Base-by-base conservation (phyloP, 352 stramenopile species). In the Aphanomyces invadans region DNA sequence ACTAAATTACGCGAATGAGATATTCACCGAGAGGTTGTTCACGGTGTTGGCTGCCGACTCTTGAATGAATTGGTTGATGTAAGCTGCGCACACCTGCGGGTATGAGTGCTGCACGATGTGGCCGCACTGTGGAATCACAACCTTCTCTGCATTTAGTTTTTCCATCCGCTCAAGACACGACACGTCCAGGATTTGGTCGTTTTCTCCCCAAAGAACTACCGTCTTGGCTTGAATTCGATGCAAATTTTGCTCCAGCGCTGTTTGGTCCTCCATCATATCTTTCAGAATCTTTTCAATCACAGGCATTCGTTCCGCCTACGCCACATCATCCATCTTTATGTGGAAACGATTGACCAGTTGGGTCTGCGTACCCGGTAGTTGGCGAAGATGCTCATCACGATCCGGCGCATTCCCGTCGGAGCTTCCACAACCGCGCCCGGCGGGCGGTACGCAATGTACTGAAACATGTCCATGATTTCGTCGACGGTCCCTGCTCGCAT, bases 171-270 rank as follows among this genome's bases (percentile, higher is more conserved):
- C 76, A 2, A 90, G 61, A n/a, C 76, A 88, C 25, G 81, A 90
- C 9, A 90, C 73, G 61, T 90, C 81, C n/a, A 90, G 60, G 12
- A 90, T 75, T 59, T 78, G 79, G 42, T 90, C 81, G 51, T 88
- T 73, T 46, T 86, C 77, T 51, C 81, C 81, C 81, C 79, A 90
- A 70, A 90, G 80, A 7, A 90, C 75, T 12, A 90, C 63, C 38
- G 78, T 86, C 57, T 75, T 79, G 9, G 76, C 77, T 3, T 68
- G 71, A 64, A 90, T 90, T 21, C 62, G 67, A 4, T 79, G 78
- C n/a, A 90, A 55, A n/a, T 84, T 63, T n/a, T 86, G 70, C 59
- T 90, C 81, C 25, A 90, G 64, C 21, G 88, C 69, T 0, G 75
- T 81, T 38, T 72, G 81, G 33, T 88, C 72, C 23, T 70, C 59